Conservation (phyloP, 2,329 filamentous ascomycete species). For the Curvularia verruculosa region DNA sequence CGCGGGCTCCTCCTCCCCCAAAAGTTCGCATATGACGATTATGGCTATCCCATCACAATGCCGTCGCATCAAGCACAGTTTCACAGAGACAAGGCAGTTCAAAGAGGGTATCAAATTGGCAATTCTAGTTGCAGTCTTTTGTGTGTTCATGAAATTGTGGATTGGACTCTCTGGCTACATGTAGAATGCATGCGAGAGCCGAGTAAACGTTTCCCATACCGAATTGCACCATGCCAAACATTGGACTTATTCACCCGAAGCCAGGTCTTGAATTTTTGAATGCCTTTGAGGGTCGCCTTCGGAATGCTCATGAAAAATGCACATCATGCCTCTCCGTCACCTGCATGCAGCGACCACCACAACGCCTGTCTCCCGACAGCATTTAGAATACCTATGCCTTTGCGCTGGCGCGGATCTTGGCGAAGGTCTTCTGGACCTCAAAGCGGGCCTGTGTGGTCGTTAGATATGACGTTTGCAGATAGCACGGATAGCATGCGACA, state of each 20-base stretch:
- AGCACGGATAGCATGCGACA: not conserved
- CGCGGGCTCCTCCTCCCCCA: conserved; percentile 23
- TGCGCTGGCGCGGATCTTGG: conserved; percentile 69
- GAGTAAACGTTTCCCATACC: conserved; percentile 48
- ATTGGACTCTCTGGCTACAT: conserved; percentile 50
- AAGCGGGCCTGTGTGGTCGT: conserved; percentile 70
- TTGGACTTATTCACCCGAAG: conserved; percentile 46
- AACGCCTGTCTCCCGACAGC: conserved; percentile 38
- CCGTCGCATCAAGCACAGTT: not conserved
- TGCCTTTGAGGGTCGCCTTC: conserved; percentile 44
- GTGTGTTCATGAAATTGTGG: conserved; percentile 47
- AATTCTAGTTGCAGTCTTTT: conserved; percentile 41
- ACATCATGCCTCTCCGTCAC: conserved; percentile 45
- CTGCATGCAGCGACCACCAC: conserved; percentile 41
- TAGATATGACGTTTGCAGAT: conserved; percentile 19
- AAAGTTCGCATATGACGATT: conserved; percentile 14
- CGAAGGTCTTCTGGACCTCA: conserved; percentile 95
- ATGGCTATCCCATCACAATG: conserved; percentile 3
- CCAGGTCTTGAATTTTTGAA: conserved; percentile 50
- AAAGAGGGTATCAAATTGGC: conserved; percentile 44
- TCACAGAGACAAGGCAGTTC: conserved; percentile 14
- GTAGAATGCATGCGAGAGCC: conserved; percentile 48
- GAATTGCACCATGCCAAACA: conserved; percentile 50
- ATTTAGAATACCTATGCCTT: conserved; percentile 47
- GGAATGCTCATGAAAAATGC: conserved; percentile 49